These are phyloP conservation scores for Reticulascus tulasneorum DNA, from an alignment of 2,329 filamentous ascomycete species.

Conservation along the genomic window DNA sequence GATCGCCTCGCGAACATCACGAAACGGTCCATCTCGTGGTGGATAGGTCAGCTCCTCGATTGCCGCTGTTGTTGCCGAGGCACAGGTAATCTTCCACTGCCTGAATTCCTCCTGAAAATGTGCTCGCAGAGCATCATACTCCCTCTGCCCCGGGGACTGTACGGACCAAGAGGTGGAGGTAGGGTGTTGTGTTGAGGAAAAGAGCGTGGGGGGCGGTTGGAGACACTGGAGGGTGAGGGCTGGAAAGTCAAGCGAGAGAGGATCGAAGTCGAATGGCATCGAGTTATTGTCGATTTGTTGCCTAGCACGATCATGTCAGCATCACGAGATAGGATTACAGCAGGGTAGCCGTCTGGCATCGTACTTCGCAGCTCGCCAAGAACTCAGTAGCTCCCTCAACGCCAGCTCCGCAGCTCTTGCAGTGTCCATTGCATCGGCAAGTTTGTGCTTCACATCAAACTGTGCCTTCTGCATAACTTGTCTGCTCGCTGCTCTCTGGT, in stretches of 20 bases:
- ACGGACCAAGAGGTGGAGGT: conserved; percentile 79
- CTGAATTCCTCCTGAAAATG: conserved; percentile 66
- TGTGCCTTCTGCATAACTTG: conserved; percentile 55
- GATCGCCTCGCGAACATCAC: conserved; percentile 42
- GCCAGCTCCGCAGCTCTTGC: conserved; percentile 80
- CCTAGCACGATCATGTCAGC: conserved; percentile 27
- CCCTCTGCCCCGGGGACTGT: conserved; percentile 66
- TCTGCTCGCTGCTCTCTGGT: conserved; percentile 42
- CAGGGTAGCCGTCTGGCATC: too few species aligned
- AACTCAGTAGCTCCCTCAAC: conserved; percentile 75
- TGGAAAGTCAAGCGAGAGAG: conserved; percentile 80
- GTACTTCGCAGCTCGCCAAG: conserved; percentile 78
- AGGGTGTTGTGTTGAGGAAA: conserved; percentile 74
- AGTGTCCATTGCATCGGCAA: conserved; percentile 71
- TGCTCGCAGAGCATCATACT: conserved; percentile 66
- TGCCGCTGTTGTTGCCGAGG: conserved; percentile 43
- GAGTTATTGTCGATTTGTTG: conserved; percentile 52
- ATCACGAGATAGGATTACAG: conserved; percentile 7
- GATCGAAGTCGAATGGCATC: conserved; percentile 74
- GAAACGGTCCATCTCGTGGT: conserved; percentile 31
- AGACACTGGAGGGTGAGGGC: conserved; percentile 79
- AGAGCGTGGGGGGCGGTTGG: conserved; percentile 74
- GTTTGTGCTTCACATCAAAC: conserved; percentile 59
- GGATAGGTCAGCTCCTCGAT: conserved; percentile 50
- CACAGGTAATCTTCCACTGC: conserved; percentile 56